Percentiles rank a stretch among this genome's conserved stretches.
These are phyloP conservation scores for Oryza australiensis DNA, from an alignment of 176 grass and related monocot genomes.

Conservation along the genomic window DNA sequence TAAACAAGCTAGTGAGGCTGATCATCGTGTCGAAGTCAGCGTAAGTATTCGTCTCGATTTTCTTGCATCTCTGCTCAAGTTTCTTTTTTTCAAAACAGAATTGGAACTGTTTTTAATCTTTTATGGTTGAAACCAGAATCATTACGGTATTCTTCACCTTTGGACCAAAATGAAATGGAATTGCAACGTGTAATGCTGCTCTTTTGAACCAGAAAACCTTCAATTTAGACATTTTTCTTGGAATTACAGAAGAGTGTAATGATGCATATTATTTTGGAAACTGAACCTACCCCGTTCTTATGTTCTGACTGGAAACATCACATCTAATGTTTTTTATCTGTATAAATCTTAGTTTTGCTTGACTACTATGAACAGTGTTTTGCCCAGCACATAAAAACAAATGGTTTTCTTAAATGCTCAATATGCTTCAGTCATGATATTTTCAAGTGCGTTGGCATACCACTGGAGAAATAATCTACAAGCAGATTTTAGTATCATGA, in stretches of 20 bases:
- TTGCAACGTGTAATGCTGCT: not conserved
- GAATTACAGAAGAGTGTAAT: not conserved
- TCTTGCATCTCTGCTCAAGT: not conserved
- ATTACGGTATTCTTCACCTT: not conserved
- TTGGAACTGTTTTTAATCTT: not conserved
- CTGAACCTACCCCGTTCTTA: not conserved
- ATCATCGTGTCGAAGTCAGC: conserved; percentile 72
- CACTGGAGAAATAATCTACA: not conserved
- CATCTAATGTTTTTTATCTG: not conserved
- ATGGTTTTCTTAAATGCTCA: not conserved
- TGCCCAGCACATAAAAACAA: not conserved
- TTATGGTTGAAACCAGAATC: not conserved
- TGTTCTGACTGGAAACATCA: not conserved
- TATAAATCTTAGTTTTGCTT: not conserved
- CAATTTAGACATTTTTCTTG: not conserved
- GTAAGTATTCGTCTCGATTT: conserved; percentile 43
- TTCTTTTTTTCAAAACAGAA: not conserved
- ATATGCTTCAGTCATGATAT: not conserved
- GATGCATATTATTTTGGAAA: not conserved
- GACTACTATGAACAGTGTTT: not conserved
- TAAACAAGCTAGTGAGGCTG: conserved; percentile 87
- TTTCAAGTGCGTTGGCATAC: conserved; percentile 6
- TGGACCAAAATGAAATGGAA: not conserved
- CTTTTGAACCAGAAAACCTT: not conserved
- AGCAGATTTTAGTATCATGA: conserved; percentile 7